Evolutionary conservation across 345 rosid genomes (phyloP).

Genomic region (Populus nigra): DNA sequence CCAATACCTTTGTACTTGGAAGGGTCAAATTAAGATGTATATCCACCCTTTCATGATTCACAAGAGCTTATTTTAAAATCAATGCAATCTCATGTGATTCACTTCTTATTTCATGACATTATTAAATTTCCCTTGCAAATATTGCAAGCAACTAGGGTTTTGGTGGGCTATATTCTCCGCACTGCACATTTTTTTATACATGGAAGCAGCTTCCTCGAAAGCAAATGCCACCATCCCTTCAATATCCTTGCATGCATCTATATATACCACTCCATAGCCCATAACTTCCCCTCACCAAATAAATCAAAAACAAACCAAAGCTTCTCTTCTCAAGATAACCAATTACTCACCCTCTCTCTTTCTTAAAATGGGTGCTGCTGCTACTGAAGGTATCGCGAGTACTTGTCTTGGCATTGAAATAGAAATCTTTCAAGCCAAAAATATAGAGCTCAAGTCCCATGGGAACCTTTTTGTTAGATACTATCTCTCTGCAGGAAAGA

Average conservation of each 20-base stretch:
- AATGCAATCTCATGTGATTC: conserved; percentile 10
- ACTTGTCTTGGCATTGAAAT: conserved; percentile 54
- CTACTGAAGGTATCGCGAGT: conserved; percentile 3
- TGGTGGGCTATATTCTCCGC: conserved; percentile 9
- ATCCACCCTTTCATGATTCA: conserved; percentile 20
- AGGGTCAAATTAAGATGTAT: conserved; percentile 3
- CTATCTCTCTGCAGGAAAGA: conserved; percentile 55
- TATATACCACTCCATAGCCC: neutral
- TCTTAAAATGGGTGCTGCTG: conserved; percentile 35
- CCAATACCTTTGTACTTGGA: neutral
- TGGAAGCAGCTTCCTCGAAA: conserved; percentile 5
- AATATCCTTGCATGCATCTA: neutral
- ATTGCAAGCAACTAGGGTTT: conserved; percentile 2
- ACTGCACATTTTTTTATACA: neutral
- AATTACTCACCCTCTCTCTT: neutral
- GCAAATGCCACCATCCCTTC: conserved; percentile 6
- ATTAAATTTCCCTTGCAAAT: neutral
- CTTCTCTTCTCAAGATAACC: neutral
- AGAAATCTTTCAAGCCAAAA: conserved; percentile 63
- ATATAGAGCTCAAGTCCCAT: conserved; percentile 41
- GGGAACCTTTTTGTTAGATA: conserved; percentile 57
- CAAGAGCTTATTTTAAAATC: conserved; percentile 2
- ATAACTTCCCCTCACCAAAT: conserved; percentile 1
- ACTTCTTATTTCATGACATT: conserved; percentile 6
- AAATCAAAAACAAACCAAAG: neutral